Base-by-base conservation (phyloP, 164 flowering plant genomes). In the Stephania japonica region DNA sequence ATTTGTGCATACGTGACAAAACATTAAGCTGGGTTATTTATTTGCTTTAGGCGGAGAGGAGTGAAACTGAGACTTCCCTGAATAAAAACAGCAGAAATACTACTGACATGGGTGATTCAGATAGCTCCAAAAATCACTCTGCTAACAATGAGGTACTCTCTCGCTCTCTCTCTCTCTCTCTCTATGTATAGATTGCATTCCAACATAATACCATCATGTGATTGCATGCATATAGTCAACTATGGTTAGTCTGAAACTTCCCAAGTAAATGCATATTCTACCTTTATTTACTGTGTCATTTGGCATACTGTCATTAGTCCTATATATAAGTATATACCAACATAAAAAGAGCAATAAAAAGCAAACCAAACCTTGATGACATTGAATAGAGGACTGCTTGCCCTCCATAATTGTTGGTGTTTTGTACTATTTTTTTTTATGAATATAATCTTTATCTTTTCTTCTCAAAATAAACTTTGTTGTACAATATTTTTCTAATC, bases 11-110 rank as follows among this genome's bases (percentile, higher is more conserved):
- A 21, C 8, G 1, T 69, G 6, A 44, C 24, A 19, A 59, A 18
- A 59, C 21, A 59, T 59, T 59, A 19, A 59, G n/a, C 21, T 59
- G 64, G 64, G n/a, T 61, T 71, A 61, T 42, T 59, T 63, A 44
- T 68, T 71, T 75, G 49, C 67, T 83, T 69, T 78, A 93, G 98
- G 77, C 70, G 81, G 89, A 89, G 84, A 91, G 84, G 71, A 84
- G 64, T 73, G 87, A 91, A 72, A 81, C 89, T 41, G 83, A 82
- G 80, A 79, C 79, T 77, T 82, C 89, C 47, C 74, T 86, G 77
- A 79, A 83, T 78, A 76, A 16, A 41, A 68, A 64, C 74, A 76
- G 65, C 50, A 76, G 72, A 49, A 43, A 71, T 44, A 75, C 79
- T 75, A 75, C 71, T 63, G 74, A 43, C 42, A 47, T 78, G 65